Conservation (phyloP, 257 asterid species). For the Jaltomata sinuosa region DNA sequence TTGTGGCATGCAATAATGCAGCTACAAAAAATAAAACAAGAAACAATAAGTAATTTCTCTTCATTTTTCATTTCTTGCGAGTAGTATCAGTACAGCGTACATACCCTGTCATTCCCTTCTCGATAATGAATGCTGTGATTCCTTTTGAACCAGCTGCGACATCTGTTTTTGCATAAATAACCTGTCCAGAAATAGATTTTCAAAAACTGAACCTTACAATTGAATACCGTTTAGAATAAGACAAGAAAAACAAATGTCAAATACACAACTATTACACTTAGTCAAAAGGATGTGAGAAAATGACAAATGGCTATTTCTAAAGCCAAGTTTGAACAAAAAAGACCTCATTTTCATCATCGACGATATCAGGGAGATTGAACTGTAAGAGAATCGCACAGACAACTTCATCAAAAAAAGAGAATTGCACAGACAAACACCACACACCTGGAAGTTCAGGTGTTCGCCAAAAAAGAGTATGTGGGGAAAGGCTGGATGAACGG, state of each 20-base stretch:
- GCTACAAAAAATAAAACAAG: neutral
- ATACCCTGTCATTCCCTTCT: slow-evolving; percentile 96
- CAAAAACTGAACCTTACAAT: neutral
- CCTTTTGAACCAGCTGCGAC: slow-evolving; percentile 74
- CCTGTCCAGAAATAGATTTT: slow-evolving; percentile 39
- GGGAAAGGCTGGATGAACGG: neutral
- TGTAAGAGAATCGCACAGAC: neutral
- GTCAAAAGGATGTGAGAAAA: neutral
- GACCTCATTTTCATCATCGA: neutral
- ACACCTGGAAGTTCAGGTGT: neutral
- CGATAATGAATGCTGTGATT: slow-evolving; percentile 92
- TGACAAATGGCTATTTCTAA: neutral
- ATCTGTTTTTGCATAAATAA: slow-evolving; percentile 94
- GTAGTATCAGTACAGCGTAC: slow-evolving; percentile 20
- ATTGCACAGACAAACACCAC: neutral
- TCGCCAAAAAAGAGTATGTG: neutral
- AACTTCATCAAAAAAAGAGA: neutral
- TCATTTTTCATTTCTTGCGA: neutral
- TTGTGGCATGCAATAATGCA: neutral
- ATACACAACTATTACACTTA: neutral
- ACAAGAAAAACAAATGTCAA: neutral
- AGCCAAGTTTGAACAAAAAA: neutral
- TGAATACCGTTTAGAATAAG: neutral
- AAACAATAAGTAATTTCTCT: neutral
- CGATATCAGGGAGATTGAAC: neutral